phyloP scores from a whole-genome alignment of 1,284 basidiomycete species.

The Boletus smithii region DNA sequence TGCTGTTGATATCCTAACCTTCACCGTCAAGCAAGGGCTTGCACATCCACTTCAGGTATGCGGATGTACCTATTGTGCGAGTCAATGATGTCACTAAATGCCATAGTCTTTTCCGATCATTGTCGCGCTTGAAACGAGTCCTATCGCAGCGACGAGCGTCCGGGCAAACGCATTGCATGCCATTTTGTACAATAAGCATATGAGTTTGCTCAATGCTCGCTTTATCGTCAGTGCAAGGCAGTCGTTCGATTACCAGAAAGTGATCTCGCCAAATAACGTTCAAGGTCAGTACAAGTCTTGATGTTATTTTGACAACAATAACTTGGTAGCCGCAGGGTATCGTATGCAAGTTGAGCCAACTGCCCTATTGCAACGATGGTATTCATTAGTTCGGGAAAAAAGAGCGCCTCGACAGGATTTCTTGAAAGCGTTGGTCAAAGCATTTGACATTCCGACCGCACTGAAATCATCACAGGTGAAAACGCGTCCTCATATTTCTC shows the following conservation, averaged over 20 bases:
- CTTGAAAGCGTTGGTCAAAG: conserved; percentile 76
- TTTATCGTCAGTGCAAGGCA: conserved; percentile 76
- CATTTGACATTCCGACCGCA: conserved; percentile 64
- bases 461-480: conserved; percentile 47
- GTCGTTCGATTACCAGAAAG: conserved; percentile 82
- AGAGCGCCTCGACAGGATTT: conserved; percentile 83
- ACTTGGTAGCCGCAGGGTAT: conserved; percentile 47
- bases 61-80: not conserved
- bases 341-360: conserved; percentile 56
- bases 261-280: conserved; percentile 44
- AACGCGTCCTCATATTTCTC: not conserved
- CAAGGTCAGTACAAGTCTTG: conserved; percentile 40
- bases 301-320: not conserved
- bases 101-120: conserved; percentile 88
- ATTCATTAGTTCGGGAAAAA: conserved; percentile 86
- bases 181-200: conserved; percentile 84
- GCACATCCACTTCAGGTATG: conserved; percentile 87
- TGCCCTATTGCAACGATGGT: conserved; percentile 88
- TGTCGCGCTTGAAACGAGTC: conserved; percentile 88
- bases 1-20: conserved; percentile 88
- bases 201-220: conserved; percentile 83
- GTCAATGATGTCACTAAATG: not conserved
- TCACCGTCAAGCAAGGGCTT: conserved; percentile 92
- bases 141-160: conserved; percentile 56
- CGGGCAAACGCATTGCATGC: conserved; percentile 82